Conservation (phyloP, 371 early-diverging fungal genomes). For the Haplosporangium sp. region DNA sequence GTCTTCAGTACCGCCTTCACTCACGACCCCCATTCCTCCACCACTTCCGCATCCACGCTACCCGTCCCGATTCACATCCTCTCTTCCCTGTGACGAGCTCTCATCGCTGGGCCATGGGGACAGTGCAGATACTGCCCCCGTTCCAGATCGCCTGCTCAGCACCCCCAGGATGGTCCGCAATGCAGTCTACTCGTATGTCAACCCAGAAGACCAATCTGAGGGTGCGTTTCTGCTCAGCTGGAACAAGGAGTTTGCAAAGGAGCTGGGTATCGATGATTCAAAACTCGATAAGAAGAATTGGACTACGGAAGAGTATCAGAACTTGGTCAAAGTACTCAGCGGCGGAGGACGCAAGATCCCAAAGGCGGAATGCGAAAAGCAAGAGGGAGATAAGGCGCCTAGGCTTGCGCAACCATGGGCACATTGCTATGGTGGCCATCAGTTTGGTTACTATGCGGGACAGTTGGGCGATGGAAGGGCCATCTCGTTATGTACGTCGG, state of each 20-base stretch:
- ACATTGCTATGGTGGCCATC: constrained; percentile 89
- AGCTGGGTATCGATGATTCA: constrained; percentile 19
- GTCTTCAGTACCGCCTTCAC: background rate
- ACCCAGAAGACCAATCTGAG: constrained; percentile 62
- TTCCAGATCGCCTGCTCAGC: constrained; percentile 39
- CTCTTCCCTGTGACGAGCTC: constrained; percentile 46
- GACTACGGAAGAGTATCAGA: constrained; percentile 28
- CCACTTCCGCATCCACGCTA: constrained; percentile 33
- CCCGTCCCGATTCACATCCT: constrained; percentile 46
- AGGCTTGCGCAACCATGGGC: constrained; percentile 82
- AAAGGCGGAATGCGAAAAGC: background rate
- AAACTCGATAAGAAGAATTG: constrained; percentile 25
- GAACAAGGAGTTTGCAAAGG: constrained; percentile 40
- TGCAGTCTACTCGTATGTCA: constrained; percentile 69
- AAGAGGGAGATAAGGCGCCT: constrained; percentile 11
- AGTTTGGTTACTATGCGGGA: constrained; percentile 83
- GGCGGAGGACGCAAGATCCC: constrained; percentile 26
- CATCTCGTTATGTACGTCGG: constrained; percentile 74
- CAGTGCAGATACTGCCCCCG: constrained; percentile 14
- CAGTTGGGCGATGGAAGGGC: constrained; percentile 93
- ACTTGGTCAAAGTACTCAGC: constrained; percentile 34
- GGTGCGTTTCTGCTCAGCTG: constrained; percentile 34
- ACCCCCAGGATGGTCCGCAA: constrained; percentile 66
- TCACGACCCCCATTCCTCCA: constrained; percentile 18
- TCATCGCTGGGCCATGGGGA: constrained; percentile 25